phyloP scores from a whole-genome alignment of 192 early-diverging fungal genomes.

The Phlyctochytrium planicorne region DNA sequence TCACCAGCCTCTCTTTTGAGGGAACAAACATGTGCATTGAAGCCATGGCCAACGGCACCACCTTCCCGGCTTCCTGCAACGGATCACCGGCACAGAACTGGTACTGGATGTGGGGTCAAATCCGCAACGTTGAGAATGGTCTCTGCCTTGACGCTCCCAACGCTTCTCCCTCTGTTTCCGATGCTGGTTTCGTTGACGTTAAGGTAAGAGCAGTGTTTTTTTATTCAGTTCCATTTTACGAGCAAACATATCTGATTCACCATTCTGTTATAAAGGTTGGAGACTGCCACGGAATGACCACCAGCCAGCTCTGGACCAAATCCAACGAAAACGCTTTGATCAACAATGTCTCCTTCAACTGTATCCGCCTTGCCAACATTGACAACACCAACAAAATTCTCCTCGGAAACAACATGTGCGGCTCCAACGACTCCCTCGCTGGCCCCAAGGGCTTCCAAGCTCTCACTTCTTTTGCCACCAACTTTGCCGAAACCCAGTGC shows the following conservation, averaged over 20 bases:
- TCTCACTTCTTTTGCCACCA: neutral
- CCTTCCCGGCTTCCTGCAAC: neutral
- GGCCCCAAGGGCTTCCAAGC: neutral
- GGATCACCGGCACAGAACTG: constrained; percentile 6
- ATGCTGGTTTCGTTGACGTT: constrained; percentile 15
- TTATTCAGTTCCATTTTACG: too few relatives aligned
- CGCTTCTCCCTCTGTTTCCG: constrained; percentile 5
- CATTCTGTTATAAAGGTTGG: too few relatives aligned
- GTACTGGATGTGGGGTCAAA: constrained; percentile 13
- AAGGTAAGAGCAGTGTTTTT: too few relatives aligned
- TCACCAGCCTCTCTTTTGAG: constrained; percentile 3
- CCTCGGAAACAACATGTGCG: constrained; percentile 1
- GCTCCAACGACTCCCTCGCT: neutral
- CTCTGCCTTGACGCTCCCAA: constrained; percentile 4
- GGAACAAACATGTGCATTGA: neutral
- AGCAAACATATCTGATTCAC: too few relatives aligned
- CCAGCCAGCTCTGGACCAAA: constrained; percentile 6
- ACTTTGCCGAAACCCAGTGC: constrained; percentile 11
- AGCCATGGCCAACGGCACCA: neutral
- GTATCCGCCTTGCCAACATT: neutral
- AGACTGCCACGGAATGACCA: neutral
- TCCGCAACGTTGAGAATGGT: neutral
- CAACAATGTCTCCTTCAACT: constrained; percentile 11
- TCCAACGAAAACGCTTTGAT: neutral
- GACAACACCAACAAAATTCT: neutral